These are phyloP conservation scores for Arthrinium phaeospermum DNA, from an alignment of 2,329 filamentous ascomycete genomes.

Conservation along the genomic window DNA sequence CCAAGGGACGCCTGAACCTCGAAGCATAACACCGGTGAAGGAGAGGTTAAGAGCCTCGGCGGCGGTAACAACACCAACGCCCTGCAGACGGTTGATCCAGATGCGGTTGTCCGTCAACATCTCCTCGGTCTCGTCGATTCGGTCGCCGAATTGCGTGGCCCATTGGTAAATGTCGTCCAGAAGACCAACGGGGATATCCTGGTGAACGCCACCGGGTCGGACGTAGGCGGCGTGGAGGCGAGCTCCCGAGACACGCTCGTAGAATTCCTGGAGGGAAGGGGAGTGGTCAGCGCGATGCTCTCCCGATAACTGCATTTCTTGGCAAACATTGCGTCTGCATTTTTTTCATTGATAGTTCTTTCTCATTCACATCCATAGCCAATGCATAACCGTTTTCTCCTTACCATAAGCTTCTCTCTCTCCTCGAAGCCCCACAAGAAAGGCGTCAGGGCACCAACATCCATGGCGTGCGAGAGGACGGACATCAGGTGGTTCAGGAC, in stretches of 20 bases:
- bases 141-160: conserved; percentile 98
- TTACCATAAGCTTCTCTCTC: conserved; percentile 99
- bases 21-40: conserved; percentile 97
- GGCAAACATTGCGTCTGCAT: conserved; percentile 17
- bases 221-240: conserved; percentile 97
- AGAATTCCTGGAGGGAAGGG: conserved; percentile 79
- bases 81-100: conserved; percentile 93
- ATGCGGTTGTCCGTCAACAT: conserved; percentile 99
- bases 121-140: conserved; percentile 98
- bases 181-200: conserved; percentile 91
- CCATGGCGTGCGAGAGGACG: conserved; percentile 96
- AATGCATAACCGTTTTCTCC: conserved; percentile 34
- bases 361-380: conserved; percentile 5
- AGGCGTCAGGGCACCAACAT: conserved; percentile 95
- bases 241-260: conserved; percentile 97
- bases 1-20: conserved; percentile 94
- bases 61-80: conserved; percentile 88
- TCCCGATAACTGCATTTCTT: neutral
- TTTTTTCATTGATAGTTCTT: conserved; percentile 20
- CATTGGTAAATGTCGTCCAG: conserved; percentile 99
- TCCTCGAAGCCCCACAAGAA: conserved; percentile 99
- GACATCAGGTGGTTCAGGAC: conserved; percentile 98
- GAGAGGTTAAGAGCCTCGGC: conserved; percentile 96
- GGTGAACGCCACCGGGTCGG: conserved; percentile 92
- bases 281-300: conserved; percentile 1